Evolutionary conservation across 805 yeast species (phyloP).

Genomic region (Hanseniaspora lachancei): DNA sequence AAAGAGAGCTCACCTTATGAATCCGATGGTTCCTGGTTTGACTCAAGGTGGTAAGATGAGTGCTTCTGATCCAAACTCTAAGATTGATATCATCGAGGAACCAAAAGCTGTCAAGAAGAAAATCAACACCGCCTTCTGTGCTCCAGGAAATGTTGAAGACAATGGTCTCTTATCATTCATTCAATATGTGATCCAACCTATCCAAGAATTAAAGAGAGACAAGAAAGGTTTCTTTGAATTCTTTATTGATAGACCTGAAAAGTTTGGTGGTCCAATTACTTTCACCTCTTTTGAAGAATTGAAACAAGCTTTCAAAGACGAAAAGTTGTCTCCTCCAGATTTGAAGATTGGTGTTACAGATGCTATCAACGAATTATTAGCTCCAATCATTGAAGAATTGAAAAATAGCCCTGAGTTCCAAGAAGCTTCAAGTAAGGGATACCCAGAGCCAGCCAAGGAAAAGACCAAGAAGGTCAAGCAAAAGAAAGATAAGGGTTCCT

Average conservation of each 20-base stretch:
- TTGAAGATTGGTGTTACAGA: constrained; percentile 85
- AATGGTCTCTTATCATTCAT: constrained; percentile 83
- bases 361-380: constrained; percentile 65
- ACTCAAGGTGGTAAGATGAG: constrained; percentile 98
- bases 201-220: constrained; percentile 51
- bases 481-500: constrained; percentile 78
- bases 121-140: constrained; percentile 83
- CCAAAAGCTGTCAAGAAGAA: constrained; percentile 83
- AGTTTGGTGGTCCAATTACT: constrained; percentile 86
- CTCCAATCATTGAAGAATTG: constrained; percentile 68
- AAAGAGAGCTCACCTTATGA: constrained; percentile 97
- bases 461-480: constrained; percentile 57
- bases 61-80: constrained; percentile 96
- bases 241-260: constrained; percentile 79
- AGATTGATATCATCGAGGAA: constrained; percentile 82
- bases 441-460: constrained; percentile 58
- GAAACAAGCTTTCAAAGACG: constrained; percentile 57
- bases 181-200: constrained; percentile 73
- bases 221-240: constrained; percentile 45
- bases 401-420: constrained; percentile 54
- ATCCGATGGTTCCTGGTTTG: constrained; percentile 96
- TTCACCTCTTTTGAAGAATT: constrained; percentile 56
- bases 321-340: constrained; percentile 81
- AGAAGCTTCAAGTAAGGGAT: constrained; percentile 64
- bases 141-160: constrained; percentile 83